Evolutionary conservation across 495 filamentous ascomycete species (phyloP).

Genomic region (Penicillium nucicola): DNA sequence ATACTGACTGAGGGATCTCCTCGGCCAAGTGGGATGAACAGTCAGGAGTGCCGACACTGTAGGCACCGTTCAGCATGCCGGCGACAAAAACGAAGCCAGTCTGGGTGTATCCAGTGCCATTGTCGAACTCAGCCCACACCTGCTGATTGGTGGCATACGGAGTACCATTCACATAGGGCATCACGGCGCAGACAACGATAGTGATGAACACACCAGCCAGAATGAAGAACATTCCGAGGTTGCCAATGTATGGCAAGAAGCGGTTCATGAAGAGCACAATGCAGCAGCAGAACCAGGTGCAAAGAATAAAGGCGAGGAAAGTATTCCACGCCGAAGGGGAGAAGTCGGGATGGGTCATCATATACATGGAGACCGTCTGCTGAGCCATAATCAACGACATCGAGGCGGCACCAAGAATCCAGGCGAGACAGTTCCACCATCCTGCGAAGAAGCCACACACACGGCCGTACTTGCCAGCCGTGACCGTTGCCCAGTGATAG

Average conservation of each 20-base stretch:
- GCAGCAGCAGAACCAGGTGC: slow-evolving; percentile 62
- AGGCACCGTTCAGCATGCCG: slow-evolving; percentile 85
- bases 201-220: slow-evolving; percentile 67
- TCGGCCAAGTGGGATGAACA: slow-evolving; percentile 76
- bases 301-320: slow-evolving; percentile 65
- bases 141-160: slow-evolving; percentile 53
- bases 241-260: slow-evolving; percentile 62
- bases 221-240: slow-evolving; percentile 66
- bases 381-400: slow-evolving; percentile 67
- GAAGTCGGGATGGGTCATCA: slow-evolving; percentile 63
- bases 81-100: slow-evolving; percentile 74
- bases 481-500: slow-evolving; percentile 82
- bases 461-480: slow-evolving; percentile 67
- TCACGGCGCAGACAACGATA: slow-evolving; percentile 69
- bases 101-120: slow-evolving; percentile 63
- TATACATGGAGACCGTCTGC: slow-evolving; percentile 68
- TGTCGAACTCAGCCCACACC: slow-evolving; percentile 65
- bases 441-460: slow-evolving; percentile 74
- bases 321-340: slow-evolving; percentile 66
- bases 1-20: slow-evolving; percentile 64
- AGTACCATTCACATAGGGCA: slow-evolving; percentile 53
- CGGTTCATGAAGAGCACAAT: slow-evolving; percentile 70
- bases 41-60: slow-evolving; percentile 78
- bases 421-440: slow-evolving; percentile 78
- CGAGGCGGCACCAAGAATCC: slow-evolving; percentile 62